Percentiles rank a stretch among this genome's conserved stretches.
Conservation (phyloP, 148 eudicot species). For the Polygonum maritimum region DNA sequence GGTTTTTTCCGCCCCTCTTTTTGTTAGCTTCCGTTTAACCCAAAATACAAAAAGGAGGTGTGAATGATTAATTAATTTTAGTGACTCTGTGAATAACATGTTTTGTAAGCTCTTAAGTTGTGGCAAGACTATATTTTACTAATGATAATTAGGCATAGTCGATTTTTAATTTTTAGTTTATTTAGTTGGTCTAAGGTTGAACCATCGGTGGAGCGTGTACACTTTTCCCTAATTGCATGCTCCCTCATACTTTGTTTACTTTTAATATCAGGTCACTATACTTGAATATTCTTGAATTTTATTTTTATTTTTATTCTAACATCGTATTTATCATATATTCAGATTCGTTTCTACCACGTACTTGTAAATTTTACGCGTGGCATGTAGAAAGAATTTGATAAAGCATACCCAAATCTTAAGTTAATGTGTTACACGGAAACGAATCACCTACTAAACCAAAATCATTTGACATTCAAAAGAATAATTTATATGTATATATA, state of each 20-base stretch:
- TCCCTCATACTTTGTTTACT: not conserved
- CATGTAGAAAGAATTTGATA: too few relatives aligned
- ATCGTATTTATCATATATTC: too few relatives aligned
- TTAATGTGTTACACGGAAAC: too few relatives aligned
- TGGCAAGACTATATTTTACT: not conserved
- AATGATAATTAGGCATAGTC: not conserved
- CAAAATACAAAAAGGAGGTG: not conserved
- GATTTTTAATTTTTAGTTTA: not conserved
- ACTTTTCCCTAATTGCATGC: constrained; percentile 3
- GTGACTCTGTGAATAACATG: not conserved
- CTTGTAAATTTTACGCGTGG: too few relatives aligned
- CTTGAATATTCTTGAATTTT: not conserved
- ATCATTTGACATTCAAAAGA: too few relatives aligned
- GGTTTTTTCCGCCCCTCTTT: not conserved
- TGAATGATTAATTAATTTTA: not conserved
- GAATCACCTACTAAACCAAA: too few relatives aligned
- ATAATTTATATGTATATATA: too few relatives aligned
- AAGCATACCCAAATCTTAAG: too few relatives aligned
- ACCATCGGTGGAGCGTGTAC: not conserved
- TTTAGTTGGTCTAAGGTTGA: not conserved
- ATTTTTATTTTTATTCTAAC: too few relatives aligned
- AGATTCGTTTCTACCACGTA: too few relatives aligned
- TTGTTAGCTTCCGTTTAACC: not conserved
- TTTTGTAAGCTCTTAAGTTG: not conserved
- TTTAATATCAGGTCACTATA: not conserved